phyloP scores from a whole-genome alignment of 805 yeast species.

The Yamadazyma sp. region DNA sequence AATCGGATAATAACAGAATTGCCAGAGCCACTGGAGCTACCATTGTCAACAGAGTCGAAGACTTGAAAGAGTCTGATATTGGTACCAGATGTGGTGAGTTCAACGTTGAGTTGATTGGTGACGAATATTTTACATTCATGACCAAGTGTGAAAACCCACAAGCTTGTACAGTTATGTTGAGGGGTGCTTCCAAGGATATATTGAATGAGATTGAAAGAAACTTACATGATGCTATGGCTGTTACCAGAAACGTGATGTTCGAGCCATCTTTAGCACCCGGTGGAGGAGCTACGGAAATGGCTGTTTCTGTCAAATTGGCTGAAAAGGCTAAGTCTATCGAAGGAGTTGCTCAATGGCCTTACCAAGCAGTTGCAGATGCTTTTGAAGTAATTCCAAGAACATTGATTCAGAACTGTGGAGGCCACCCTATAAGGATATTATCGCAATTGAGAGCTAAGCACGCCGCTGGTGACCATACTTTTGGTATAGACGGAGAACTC shows the following conservation, averaged over 20 bases:
- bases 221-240: slow-evolving; percentile 98
- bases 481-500: slow-evolving; percentile 91
- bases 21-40: slow-evolving; percentile 98
- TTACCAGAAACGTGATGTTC: slow-evolving; percentile 88
- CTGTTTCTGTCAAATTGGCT: slow-evolving; percentile 81
- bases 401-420: slow-evolving; percentile 96
- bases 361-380: slow-evolving; percentile 98
- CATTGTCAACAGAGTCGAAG: slow-evolving; percentile 93
- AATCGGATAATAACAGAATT: slow-evolving; percentile 93
- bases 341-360: slow-evolving; percentile 98
- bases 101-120: slow-evolving; percentile 93
- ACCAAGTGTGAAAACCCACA: slow-evolving; percentile 79
- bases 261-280: slow-evolving; percentile 97
- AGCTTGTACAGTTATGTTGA: slow-evolving; percentile 88
- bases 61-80: slow-evolving; percentile 83
- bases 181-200: slow-evolving; percentile 97
- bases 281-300: slow-evolving; percentile 99
- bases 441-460: slow-evolving; percentile 95
- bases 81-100: slow-evolving; percentile 89
- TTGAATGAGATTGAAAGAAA: slow-evolving; percentile 95
- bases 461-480: slow-evolving; percentile 82
- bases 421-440: slow-evolving; percentile 85
- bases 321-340: slow-evolving; percentile 90
- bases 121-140: slow-evolving; percentile 89
- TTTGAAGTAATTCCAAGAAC: slow-evolving; percentile 98